Evolutionary conservation across 1,284 basidiomycete genomes (phyloP), one percentile per base, ranked within the genome.

Genomic region (Tylopilus sp.): DNA sequence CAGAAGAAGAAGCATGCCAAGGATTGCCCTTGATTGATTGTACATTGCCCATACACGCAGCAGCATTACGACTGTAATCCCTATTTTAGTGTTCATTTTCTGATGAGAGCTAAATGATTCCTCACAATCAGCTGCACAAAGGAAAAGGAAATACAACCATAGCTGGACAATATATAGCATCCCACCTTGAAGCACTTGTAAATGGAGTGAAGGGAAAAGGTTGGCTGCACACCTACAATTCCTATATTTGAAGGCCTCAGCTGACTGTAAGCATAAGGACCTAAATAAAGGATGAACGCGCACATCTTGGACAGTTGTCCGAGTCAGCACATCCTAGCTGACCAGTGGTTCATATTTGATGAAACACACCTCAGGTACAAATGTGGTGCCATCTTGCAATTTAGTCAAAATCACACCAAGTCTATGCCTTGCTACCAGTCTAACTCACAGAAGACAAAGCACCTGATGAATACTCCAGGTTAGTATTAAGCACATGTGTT

Each of bases 1-100:
- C 13, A 58, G n/a, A 0, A 10, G 10, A 22, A 69, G 38, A 8
- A 69, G 67, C n/a, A 6, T 13, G 19, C 18, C n/a, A 3, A 61
- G 49, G 18, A 69, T 39, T 1, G 58, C 4, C 24, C 39, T 61
- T 7, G 63, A 69, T 22, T 32, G 60, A 60, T 58, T 52, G 22
- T 70, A 70, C 64, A 69, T 62, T 16, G 47, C 61, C 64, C 61
- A 69, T 13, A 69, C 15, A n/a, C 68, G 61, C 12, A 69, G 58
- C 18, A 66, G 56, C 63, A 66, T 66, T 51, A 66, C 53, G 1
- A 61, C 68, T 69, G 29, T 7, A 15, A 16, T 58, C 22, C 41
- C 9, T 39, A 15, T 51, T 22, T 8, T 26, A 15, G 2, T 49
- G 24, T 12, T 15, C 6, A n/a, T n/a, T 16, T 18, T 39, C 19